These are phyloP conservation scores for Fusarium tupiense DNA, from an alignment of 2,329 filamentous ascomycete species.

Conservation along the genomic window DNA sequence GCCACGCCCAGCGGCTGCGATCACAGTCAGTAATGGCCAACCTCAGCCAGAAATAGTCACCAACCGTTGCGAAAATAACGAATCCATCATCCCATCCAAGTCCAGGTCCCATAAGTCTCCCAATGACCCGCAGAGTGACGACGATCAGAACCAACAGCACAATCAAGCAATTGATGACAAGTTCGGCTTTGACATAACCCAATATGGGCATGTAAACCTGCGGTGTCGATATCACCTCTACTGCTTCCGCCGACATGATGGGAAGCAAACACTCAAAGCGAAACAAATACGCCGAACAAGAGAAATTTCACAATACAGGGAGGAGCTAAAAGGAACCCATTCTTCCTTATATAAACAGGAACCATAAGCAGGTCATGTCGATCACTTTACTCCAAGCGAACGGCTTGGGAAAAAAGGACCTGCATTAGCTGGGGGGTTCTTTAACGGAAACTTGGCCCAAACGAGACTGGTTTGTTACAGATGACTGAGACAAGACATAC, in stretches of 20 bases:
- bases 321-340: background rate
- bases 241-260: slow-evolving; percentile 11
- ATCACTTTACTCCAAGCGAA: slow-evolving; percentile 10
- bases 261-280: background rate
- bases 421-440: slow-evolving; percentile 13
- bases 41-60: background rate
- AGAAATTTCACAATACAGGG: background rate
- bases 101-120: slow-evolving; percentile 45
- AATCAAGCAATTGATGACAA: slow-evolving; percentile 46
- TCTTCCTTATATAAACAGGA: slow-evolving; percentile 27
- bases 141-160: slow-evolving; percentile 44
- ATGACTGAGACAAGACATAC: background rate
- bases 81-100: slow-evolving; percentile 48
- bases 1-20: slow-evolving; percentile 39
- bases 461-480: background rate
- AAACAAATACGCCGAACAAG: slow-evolving; percentile 9
- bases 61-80: slow-evolving; percentile 42
- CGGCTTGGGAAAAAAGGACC: slow-evolving; percentile 1
- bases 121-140: slow-evolving; percentile 42
- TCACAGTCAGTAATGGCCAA: slow-evolving; percentile 5
- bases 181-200: slow-evolving; percentile 43
- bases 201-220: slow-evolving; percentile 24
- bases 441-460: background rate
- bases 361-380: slow-evolving; percentile 8
- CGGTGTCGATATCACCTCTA: slow-evolving; percentile 24